Base-by-base conservation (phyloP, 768 basidiomycete genomes). In the Trametes villosa region DNA sequence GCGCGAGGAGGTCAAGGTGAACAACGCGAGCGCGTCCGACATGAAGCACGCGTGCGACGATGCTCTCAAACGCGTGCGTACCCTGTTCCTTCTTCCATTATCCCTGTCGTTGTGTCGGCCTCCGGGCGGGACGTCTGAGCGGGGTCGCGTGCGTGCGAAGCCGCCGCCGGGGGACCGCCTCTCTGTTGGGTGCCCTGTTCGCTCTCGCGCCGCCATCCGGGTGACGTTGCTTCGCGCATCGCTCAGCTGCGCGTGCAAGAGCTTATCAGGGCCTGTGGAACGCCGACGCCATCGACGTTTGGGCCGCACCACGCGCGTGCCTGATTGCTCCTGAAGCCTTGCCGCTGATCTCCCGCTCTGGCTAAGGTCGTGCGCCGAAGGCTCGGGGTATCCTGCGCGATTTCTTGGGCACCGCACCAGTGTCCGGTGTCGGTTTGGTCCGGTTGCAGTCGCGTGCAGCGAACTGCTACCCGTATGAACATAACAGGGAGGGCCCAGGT, bases 41-140 rank as follows among this genome's bases (percentile, higher is more conserved):
- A 77, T 85, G 64, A 85, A 86, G 70, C 74, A 75, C 56, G 78
- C 84, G 9, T 76, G 80, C 62, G 96, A 98, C 74, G 96, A 98
- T 76, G 88, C 89, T 45, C 77, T 98, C 59, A 94, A 92, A 75
- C 88, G 92, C 69, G 95, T 96, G 71, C 48, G 85, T 77, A 15
- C 33, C 9, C 44, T 15, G 27, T 57, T 79, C 51, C 34, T 47
- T 60, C 61, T 38, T 38, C 4, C 13, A 38, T 38, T 26, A 13
- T 13, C 22, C 15, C 15, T 45, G 18, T 18, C 20, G 18, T n/a
- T 42, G 41, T n/a, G 9, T 20, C 24, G 44, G 13, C 22, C 24
- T 8, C 22, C 7, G 24, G 22, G 24, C 24, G 8, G 22, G 24
- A 12, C 15, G 36, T 13, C 22, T 22, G 44, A 15, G 22, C 42